Percentiles rank a stretch among this genome's conserved stretches.
Evolutionary conservation across 2,329 filamentous ascomycete genomes (phyloP).

Genomic region (Cryoendolithus antarcticus): DNA sequence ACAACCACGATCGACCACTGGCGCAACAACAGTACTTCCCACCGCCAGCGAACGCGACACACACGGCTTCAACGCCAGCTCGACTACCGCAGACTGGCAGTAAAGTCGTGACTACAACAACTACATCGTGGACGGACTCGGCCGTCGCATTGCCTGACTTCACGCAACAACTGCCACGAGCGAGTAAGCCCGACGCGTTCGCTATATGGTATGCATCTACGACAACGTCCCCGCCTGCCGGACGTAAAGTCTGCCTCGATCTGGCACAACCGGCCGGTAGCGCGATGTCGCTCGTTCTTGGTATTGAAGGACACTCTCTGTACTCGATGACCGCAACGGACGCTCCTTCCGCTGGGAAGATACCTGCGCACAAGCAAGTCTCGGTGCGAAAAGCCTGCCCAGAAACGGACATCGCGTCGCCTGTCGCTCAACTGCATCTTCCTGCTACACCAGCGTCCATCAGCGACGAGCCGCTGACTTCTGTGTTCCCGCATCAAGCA

Average conservation of each 20-base stretch:
- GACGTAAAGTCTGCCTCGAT: slow-evolving; percentile 17
- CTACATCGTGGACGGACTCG: slow-evolving; percentile 11
- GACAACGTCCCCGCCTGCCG: slow-evolving; percentile 8
- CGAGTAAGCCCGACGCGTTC: slow-evolving; percentile 13
- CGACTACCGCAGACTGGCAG: background rate
- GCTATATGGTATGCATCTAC: slow-evolving; percentile 18
- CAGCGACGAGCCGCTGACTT: slow-evolving; percentile 6
- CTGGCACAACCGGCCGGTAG: slow-evolving; percentile 11
- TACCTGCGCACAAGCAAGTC: slow-evolving; percentile 9
- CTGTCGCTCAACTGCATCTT: slow-evolving; percentile 15
- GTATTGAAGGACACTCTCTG: slow-evolving; percentile 10
- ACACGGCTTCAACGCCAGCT: background rate
- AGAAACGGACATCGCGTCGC: slow-evolving; percentile 8
- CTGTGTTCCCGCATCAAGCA: slow-evolving; percentile 36
- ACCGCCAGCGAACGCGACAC: slow-evolving; percentile 23
- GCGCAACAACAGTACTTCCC: slow-evolving; percentile 60
- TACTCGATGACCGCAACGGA: slow-evolving; percentile 15
- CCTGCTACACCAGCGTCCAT: slow-evolving; percentile 3
- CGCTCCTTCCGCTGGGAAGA: slow-evolving; percentile 1
- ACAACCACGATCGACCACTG: slow-evolving; percentile 55
- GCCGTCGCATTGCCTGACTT: slow-evolving; percentile 17
- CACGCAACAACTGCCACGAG: slow-evolving; percentile 19
- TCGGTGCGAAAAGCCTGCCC: slow-evolving; percentile 15
- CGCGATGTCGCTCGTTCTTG: slow-evolving; percentile 2
- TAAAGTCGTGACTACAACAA: background rate